phyloP scores from a whole-genome alignment of 139 green algal genomes.

The Picochlorum sp. region DNA sequence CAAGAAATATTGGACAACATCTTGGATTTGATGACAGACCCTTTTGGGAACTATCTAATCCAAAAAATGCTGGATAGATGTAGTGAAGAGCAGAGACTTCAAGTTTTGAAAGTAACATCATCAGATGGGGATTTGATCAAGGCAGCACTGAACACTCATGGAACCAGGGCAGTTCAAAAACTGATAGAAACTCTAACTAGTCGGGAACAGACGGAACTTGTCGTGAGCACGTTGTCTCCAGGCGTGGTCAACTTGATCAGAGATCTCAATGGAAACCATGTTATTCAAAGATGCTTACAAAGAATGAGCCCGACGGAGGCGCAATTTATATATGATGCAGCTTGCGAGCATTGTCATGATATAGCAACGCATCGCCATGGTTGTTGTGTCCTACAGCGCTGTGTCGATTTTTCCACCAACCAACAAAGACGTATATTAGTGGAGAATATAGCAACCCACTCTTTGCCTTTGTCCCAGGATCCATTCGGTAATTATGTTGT shows the following conservation, averaged over 20 bases:
- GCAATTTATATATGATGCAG: constrained; percentile 95
- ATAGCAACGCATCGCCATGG: constrained; percentile 95
- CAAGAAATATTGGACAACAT: constrained; percentile 67
- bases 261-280: constrained; percentile 98
- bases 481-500: constrained; percentile 98
- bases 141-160: constrained; percentile 91
- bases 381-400: constrained; percentile 98
- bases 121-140: constrained; percentile 64
- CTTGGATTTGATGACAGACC: constrained; percentile 92
- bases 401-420: constrained; percentile 88
- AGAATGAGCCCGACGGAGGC: constrained; percentile 49
- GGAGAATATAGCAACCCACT: constrained; percentile 64
- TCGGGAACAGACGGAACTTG: constrained; percentile 60
- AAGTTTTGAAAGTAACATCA: constrained; percentile 66
- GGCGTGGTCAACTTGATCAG: constrained; percentile 93
- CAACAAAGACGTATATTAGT: constrained; percentile 72
- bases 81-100: constrained; percentile 75
- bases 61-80: constrained; percentile 97
- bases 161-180: constrained; percentile 95
- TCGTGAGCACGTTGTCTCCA: constrained; percentile 62
- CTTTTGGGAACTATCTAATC: constrained; percentile 99
- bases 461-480: constrained; percentile 58
- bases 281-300: constrained; percentile 96
- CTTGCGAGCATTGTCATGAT: constrained; percentile 70
- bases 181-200: constrained; percentile 79